Percentiles rank a stretch among this genome's conserved stretches.
Evolutionary conservation across 129 eudicot genomes (phyloP).

Genomic region (Cynara cardunculus): DNA sequence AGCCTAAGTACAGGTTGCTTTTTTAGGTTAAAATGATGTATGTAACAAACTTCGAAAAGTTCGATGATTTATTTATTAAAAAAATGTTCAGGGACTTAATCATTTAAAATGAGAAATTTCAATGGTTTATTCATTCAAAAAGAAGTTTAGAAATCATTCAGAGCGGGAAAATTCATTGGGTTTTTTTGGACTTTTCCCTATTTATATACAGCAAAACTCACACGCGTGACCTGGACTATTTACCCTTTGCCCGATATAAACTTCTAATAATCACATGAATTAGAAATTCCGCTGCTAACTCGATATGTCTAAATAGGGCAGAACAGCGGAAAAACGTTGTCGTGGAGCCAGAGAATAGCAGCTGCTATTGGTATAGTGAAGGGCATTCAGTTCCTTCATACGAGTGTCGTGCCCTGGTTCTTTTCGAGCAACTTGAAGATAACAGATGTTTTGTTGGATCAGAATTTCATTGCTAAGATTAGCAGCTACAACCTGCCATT

Average conservation of each 20-base stretch:
- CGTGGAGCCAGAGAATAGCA: slow-evolving; percentile 81
- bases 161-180: too few species aligned
- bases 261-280: neutral
- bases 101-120: too few species aligned
- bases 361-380: slow-evolving; percentile 81
- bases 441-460: slow-evolving; percentile 77
- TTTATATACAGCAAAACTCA: too few species aligned
- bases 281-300: neutral
- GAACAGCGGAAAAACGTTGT: slow-evolving; percentile 31
- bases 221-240: too few species aligned
- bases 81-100: too few species aligned
- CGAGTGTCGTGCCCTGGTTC: slow-evolving; percentile 65
- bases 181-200: too few species aligned
- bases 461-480: slow-evolving; percentile 65
- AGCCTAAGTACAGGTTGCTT: too few species aligned
- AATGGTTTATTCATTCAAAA: too few species aligned
- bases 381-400: slow-evolving; percentile 86
- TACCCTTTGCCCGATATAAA: neutral
- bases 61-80: too few species aligned
- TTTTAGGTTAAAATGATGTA: too few species aligned
- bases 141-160: too few species aligned
- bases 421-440: slow-evolving; percentile 62
- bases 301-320: slow-evolving; percentile 29
- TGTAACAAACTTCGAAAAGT: too few species aligned
- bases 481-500: slow-evolving; percentile 77